Conservation (phyloP, 306 rosid species). For the Alnus glutinosa region DNA sequence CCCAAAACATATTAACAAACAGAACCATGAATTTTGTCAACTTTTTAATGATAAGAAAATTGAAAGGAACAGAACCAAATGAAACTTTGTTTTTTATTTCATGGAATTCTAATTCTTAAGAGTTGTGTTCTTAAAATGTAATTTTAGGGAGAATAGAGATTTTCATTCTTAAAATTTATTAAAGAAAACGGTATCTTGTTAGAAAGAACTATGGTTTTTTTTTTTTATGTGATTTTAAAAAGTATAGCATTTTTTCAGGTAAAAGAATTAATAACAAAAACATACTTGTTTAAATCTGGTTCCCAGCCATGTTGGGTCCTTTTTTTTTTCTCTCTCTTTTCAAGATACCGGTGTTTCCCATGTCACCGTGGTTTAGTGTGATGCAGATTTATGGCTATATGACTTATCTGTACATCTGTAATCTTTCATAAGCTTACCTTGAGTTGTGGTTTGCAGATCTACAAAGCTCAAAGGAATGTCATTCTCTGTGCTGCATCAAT, state of each 20-base stretch:
- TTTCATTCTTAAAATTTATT: background rate
- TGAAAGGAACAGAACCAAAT: background rate
- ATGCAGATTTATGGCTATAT: background rate
- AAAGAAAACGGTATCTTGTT: background rate
- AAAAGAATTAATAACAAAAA: background rate
- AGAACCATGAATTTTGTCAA: no score
- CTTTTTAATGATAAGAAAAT: background rate
- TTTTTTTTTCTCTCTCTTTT: background rate
- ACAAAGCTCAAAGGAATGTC: constrained; percentile 94
- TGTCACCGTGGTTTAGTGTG: background rate
- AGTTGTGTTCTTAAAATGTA: background rate
- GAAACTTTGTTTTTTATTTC: background rate
- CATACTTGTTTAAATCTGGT: background rate
- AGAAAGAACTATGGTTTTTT: background rate
- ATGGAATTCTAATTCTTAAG: no score
- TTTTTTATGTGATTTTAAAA: background rate
- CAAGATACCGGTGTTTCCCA: background rate
- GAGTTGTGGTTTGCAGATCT: constrained; percentile 53
- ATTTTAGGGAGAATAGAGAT: background rate
- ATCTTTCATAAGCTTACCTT: constrained; percentile 9
- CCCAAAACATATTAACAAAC: no score
- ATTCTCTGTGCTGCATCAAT: constrained; percentile 72
- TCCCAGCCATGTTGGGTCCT: background rate
- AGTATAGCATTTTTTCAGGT: background rate
- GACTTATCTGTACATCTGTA: background rate